A percentile compares a stretch with the other conserved stretches of the same genome.
These are phyloP conservation scores for Raddia distichophylla DNA, from an alignment of 176 grass and related monocot species.

Conservation along the genomic window DNA sequence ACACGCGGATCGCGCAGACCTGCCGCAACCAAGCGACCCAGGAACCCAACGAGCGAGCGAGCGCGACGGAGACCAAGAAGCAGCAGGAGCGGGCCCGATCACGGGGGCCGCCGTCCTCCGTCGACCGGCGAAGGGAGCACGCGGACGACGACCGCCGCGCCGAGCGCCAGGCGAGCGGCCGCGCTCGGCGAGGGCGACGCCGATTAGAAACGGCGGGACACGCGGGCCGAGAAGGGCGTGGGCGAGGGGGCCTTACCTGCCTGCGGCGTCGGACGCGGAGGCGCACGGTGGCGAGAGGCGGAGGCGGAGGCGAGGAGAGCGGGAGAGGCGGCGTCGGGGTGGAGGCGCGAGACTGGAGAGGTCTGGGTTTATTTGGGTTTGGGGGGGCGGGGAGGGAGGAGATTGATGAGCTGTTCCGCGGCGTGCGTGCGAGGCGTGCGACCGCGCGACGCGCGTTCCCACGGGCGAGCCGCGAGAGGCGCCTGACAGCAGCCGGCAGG, in stretches of 20 bases:
- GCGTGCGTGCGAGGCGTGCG: background rate
- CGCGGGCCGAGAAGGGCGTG: background rate
- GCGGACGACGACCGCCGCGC: background rate
- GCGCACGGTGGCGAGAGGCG: background rate
- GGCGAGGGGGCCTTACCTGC: background rate
- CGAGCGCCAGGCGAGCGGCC: background rate
- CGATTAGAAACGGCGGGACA: background rate
- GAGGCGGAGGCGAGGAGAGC: background rate
- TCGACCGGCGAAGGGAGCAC: background rate
- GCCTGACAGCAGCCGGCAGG: background rate
- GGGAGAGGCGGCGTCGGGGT: background rate
- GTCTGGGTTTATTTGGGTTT: conserved; percentile 4
- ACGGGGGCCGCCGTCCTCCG: background rate
- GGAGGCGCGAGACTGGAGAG: no score
- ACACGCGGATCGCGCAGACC: background rate
- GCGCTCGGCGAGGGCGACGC: background rate
- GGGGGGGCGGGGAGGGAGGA: background rate
- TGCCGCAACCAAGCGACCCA: background rate
- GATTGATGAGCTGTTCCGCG: background rate
- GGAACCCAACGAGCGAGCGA: background rate
- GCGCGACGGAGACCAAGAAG: background rate
- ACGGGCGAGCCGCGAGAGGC: background rate
- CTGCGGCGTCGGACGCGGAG: background rate
- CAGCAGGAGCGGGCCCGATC: no score
- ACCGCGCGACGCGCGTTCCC: no score